Base-by-base conservation (phyloP, 352 stramenopile genomes). In the Pythium periplocum region DNA sequence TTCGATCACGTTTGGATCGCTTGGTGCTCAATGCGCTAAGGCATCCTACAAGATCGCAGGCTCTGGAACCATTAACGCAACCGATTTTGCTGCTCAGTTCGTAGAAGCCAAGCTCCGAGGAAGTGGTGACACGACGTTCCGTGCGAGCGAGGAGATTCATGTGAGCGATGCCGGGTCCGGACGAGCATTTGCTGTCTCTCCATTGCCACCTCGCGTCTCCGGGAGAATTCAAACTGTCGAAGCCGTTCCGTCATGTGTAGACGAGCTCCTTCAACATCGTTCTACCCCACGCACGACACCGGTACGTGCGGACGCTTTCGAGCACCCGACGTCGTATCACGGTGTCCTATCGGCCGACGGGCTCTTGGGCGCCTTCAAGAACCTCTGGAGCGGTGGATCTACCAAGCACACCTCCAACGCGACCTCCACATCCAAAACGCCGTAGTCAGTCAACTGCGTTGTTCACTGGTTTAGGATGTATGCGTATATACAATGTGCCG, bases 21-120 rank as follows among this genome's bases (percentile, higher is more conserved):
- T 26, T 26, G 17, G 17, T 26, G 17, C 17, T 26, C 17, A 26
- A 26, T 26, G 17, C 17, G 17, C 17, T 26, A 26, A 26, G 17
- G 17, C 17, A 26, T 26, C 17, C 17, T 26, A 26, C 0, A 26
- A 26, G 17, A 26, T 26, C 17, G 46, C 61, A 17, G 64, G 64
- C 11, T 73, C 64, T 0, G 64, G 64, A 0, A 43, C 52, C 4
- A 49, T 73, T 1, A 61, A 73, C 6, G 53, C 48, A 0, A 55
- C 61, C 32, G 57, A 68, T 48, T 17, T 73, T 6, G 40, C 59
- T 6, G 57, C 45, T 6, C 41, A 54, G n/a, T 17, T 50, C 17
- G 49, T 49, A 4, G 31, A n/a, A 2, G 44, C 45, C 0, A 48
- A 60, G 3, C 39, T 69, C 4, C 46, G 53, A 6, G 64, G 64